Evolutionary conservation across 2,329 filamentous ascomycete species (phyloP), one percentile per base, ranked within the genome.

Genomic region (Hyphodiscus sp.): DNA sequence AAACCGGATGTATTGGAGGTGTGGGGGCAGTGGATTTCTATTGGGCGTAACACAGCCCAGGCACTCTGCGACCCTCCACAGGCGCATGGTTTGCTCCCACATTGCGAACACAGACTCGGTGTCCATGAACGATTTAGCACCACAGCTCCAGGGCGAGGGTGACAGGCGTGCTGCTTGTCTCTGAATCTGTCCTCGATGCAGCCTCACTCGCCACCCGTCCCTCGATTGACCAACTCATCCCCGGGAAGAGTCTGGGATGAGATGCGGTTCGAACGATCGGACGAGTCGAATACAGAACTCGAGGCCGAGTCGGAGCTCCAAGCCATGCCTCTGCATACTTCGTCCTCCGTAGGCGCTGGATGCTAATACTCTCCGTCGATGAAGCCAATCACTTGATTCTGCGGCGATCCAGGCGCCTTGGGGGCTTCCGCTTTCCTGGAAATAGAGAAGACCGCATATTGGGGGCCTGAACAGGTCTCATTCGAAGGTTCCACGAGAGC

Each of bases 91-190:
- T 33, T 46, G 3, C 13, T 15, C 38, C 33, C 33, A 38, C 33
- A 38, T 38, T 38, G 33, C 33, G 33, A 38, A 38, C 33, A 13
- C 26, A 41, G 38, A 51, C 49, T 51, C 49, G 49, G 49, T 51
- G 49, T 51, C 49, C 49, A 13, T 45, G 41, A 33, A 20, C 20
- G 49, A n/a, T 45, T 41, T 51, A 51, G 49, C n/a, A 38, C 26
- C 18, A 38, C 50, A 29, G 26, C 26, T 16, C 13, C 19, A 42
- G 50, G 47, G 54, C 46, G 51, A 44, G 26, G n/a, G n/a, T n/a
- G n/a, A n/a, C n/a, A n/a, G n/a, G n/a, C n/a, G n/a, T n/a, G n/a
- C n/a, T n/a, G n/a, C n/a, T n/a, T n/a, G n/a, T n/a, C n/a, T n/a
- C n/a, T n/a, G n/a, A n/a, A n/a, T n/a, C n/a, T n/a, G n/a, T n/a